Evolutionary conservation across 2,329 filamentous ascomycete species (phyloP), one percentile per base, ranked within the genome.

Genomic region (Sarocladium brachiariae): DNA sequence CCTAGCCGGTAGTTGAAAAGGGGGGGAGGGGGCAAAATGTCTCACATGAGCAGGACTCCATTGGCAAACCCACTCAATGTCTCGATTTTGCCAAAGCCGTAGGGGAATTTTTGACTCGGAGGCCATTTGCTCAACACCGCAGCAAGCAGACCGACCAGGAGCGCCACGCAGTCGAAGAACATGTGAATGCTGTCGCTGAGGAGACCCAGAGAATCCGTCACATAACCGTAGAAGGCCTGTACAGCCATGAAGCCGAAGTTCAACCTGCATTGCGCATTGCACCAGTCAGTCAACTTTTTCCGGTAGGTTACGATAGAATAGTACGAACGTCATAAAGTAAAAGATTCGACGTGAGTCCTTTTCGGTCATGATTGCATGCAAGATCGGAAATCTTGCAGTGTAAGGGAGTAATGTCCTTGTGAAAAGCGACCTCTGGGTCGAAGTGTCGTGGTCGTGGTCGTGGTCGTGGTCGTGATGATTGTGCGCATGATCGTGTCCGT

Each of bases 181-280:
- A 99, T 99, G 70, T 99, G 93, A 55, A 99, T 93, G 61, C 91
- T 97, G 68, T 99, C 93, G 58, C 90, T 96, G 16, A 99, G 80
- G n/a, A 99, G 76, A 2, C 93, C 93, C 4, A 99, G 73, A 0
- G 93, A 99, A 58, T 95, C 91, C 3, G 90, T 97, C 10, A 93
- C 71, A 60, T 93, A 95, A 46, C 93, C 93, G 62, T 99, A 99
- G 54, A 92, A 89, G 35, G 91, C 87, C 62, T 99, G 93, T 1
- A 99, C 82, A 30, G 87, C 72, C 93, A 99, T 99, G 66, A 99
- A 99, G 6, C 75, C 77, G 59, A 99, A 90, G 64, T 99, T 99
- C 51, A 99, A 78, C 54, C 89, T 95, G 62, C 16, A 25, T 4
- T n/a, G n/a, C n/a, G n/a, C n/a, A n/a, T n/a, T n/a, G n/a, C n/a